Evolutionary conservation across 306 rosid species (phyloP).

Genomic region (Trifolium dubium): DNA sequence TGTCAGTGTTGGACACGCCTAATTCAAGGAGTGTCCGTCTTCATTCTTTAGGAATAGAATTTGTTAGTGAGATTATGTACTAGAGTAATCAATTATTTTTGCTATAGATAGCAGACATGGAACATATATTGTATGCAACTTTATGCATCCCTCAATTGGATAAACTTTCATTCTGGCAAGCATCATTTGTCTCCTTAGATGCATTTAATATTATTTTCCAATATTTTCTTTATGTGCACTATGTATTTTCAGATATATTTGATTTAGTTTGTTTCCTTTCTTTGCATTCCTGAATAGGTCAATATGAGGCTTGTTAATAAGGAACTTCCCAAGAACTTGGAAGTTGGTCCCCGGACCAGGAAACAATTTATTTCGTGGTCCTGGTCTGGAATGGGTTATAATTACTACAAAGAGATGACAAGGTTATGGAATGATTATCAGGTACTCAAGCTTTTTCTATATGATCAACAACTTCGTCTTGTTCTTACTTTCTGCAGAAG

Average conservation of each 20-base stretch:
- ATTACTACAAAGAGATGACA: constrained; percentile 78
- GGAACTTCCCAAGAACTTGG: constrained; percentile 76
- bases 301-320: constrained; percentile 61
- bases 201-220: too few relatives aligned
- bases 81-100: too few relatives aligned
- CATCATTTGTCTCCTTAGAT: too few relatives aligned
- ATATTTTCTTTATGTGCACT: constrained; percentile 25
- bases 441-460: constrained; percentile 57
- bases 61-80: not conserved
- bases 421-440: constrained; percentile 76
- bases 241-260: constrained; percentile 74
- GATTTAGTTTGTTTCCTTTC: constrained; percentile 68
- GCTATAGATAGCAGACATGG: too few relatives aligned
- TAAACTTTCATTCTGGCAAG: too few relatives aligned
- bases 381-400: constrained; percentile 70
- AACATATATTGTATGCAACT: too few relatives aligned
- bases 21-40: too few relatives aligned
- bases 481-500: constrained; percentile 31
- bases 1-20: too few relatives aligned
- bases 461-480: constrained; percentile 26
- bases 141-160: too few relatives aligned
- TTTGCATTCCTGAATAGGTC: constrained; percentile 64
- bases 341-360: constrained; percentile 69
- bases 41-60: constrained; percentile 7
- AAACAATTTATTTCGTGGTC: constrained; percentile 84